Base-by-base conservation (phyloP, 2,329 filamentous ascomycete genomes). In the Periconia sp. region DNA sequence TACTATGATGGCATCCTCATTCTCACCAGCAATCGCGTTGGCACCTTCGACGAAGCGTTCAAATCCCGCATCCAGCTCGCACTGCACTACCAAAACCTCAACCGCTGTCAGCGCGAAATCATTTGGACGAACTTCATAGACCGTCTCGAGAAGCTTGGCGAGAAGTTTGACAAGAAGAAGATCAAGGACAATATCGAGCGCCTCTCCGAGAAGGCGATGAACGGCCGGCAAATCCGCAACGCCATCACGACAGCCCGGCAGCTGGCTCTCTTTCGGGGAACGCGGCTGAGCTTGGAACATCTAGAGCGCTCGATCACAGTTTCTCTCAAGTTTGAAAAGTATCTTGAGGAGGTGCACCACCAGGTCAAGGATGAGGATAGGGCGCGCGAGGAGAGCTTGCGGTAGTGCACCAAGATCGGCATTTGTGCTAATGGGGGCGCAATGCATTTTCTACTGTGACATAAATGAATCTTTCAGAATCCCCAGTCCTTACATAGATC, bases 1-100 rank as follows among this genome's bases (percentile, higher is more conserved):
- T 95, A 95, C 67, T 95, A 92, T 72, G 87, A 92, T 63, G 89
- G 89, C 3, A 92, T 95, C 40, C 70, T 95, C 3, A 92, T 95
- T 73, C 72, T 95, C 16, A 95, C 90, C 0, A 95, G 89, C 2
- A 95, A 95, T 66, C 83, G 89, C n/a, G 59, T 37, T 26, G 36
- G 24, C 8, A 69, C 65, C 10, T 71, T 77, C 40, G 75, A 77
- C 39, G 48, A 60, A 3, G 74, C 73, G 4, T 75, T 78, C 35
- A 67, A 76, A 40, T 73, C 69, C 28, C 68, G 75, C 5, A 75
- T 78, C 21, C 34, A 43, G 18, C 36, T 52, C 6, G 22, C 37
- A 1, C 36, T 53, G 4, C 34, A 46, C n/a, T 56, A 56, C 23
- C n/a, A 21, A 5, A 22, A 41, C 6, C 21, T 51, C 2, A 36